A percentile compares a stretch with the other conserved stretches of the same genome.
Conservation (phyloP, 305 asterid species). For the Coffea humblotiana region DNA sequence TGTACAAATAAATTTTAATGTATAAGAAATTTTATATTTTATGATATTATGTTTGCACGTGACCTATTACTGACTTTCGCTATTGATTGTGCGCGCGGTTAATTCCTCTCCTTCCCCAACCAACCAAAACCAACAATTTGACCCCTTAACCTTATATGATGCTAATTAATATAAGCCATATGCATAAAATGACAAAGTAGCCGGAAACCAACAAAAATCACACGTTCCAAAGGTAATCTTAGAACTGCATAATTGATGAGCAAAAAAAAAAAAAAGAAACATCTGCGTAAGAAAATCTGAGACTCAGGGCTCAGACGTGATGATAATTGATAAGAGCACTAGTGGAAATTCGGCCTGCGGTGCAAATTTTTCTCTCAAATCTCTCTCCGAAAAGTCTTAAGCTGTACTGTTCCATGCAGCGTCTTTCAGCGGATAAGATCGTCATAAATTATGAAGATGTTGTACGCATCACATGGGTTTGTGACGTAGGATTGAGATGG, state of each 20-base stretch:
- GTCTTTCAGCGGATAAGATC: neutral
- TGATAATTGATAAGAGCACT: too few relatives aligned
- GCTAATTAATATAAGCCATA: too few relatives aligned
- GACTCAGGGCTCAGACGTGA: neutral
- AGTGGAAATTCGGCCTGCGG: neutral
- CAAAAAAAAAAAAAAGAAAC: neutral
- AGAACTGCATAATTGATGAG: neutral
- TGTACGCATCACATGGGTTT: neutral
- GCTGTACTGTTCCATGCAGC: too few relatives aligned
- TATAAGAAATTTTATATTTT: too few relatives aligned
- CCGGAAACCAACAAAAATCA: neutral
- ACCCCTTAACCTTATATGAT: too few relatives aligned
- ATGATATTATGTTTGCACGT: too few relatives aligned
- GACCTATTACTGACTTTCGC: too few relatives aligned
- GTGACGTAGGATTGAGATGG: slow-evolving; percentile 19
- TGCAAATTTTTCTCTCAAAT: neutral
- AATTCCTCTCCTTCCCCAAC: neutral
- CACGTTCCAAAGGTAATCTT: neutral
- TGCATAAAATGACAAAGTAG: neutral
- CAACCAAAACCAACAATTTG: too few relatives aligned
- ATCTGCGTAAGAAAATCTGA: neutral
- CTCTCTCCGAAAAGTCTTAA: neutral
- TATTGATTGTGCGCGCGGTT: too few relatives aligned
- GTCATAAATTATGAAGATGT: neutral
- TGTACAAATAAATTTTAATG: too few relatives aligned